Evolutionary conservation across 805 yeast species (phyloP).

Genomic region (Teunomyces tritomae): DNA sequence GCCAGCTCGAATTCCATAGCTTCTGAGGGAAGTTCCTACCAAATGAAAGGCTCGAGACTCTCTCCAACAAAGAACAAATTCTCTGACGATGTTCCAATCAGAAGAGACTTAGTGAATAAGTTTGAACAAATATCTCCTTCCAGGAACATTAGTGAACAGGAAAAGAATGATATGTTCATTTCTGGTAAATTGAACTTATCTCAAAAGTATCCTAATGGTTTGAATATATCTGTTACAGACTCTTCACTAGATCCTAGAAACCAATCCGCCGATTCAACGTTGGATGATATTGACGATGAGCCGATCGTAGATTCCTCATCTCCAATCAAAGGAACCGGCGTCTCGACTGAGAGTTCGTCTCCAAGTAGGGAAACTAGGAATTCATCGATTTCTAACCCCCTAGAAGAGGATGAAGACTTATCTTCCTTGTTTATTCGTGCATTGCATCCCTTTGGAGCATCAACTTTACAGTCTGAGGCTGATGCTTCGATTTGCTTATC

Average conservation of each 20-base stretch:
- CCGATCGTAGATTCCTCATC: background rate
- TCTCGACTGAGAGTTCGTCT: background rate
- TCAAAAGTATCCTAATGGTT: conserved; percentile 19
- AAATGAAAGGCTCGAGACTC: conserved; percentile 16
- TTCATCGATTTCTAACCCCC: conserved; percentile 4
- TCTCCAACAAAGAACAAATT: conserved; percentile 13
- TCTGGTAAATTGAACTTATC: conserved; percentile 7
- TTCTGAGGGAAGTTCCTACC: conserved; percentile 1
- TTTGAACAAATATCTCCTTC: conserved; percentile 13
- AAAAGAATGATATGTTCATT: conserved; percentile 16
- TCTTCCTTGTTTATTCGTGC: conserved; percentile 57
- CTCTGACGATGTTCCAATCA: conserved; percentile 21
- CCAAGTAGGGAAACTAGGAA: background rate
- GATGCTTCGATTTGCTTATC: conserved; percentile 74
- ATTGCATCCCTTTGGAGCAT: conserved; percentile 56
- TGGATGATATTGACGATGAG: background rate
- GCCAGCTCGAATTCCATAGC: background rate
- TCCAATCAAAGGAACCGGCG: background rate
- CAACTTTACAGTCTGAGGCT: conserved; percentile 57
- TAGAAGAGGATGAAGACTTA: conserved; percentile 39
- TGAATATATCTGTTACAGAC: conserved; percentile 22
- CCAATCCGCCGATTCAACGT: background rate
- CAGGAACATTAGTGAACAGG: conserved; percentile 12
- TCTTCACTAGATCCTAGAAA: conserved; percentile 15
- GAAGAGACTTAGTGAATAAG: conserved; percentile 26